A percentile compares a stretch with the other conserved stretches of the same genome.
Evolutionary conservation across 805 yeast species (phyloP).

Genomic region (Candida ovalis): DNA sequence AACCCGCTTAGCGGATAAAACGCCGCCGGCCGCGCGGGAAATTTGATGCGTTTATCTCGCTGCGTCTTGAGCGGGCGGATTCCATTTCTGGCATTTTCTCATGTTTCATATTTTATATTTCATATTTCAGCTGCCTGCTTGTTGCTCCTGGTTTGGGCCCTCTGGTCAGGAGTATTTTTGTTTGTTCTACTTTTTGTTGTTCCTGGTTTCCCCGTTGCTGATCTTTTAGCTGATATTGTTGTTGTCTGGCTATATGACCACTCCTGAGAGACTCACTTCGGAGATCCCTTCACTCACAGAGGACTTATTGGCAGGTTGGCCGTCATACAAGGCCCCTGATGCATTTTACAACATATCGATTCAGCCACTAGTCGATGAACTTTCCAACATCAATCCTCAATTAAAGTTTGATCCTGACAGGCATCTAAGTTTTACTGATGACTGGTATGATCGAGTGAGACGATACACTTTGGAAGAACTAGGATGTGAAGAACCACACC

Average conservation of each 20-base stretch:
- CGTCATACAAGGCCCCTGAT: neutral
- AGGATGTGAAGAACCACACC: conserved; percentile 23
- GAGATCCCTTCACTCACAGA: neutral
- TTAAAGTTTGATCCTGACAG: conserved; percentile 27
- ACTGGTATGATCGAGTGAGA: conserved; percentile 30
- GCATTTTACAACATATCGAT: neutral
- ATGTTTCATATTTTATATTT: too few relatives aligned
- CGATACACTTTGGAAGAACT: conserved; percentile 40
- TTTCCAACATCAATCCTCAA: neutral
- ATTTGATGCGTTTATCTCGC: too few relatives aligned
- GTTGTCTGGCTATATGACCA: neutral
- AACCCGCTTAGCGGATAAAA: neutral
- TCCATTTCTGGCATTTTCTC: too few relatives aligned
- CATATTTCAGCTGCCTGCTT: too few relatives aligned
- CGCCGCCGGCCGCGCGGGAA: too few relatives aligned
- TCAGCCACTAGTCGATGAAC: conserved; percentile 1
- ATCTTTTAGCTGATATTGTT: too few relatives aligned
- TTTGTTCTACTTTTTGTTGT: too few relatives aligned
- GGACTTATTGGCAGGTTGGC: neutral
- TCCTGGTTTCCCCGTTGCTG: too few relatives aligned
- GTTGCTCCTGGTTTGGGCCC: too few relatives aligned
- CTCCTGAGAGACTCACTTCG: neutral
- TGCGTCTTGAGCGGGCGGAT: too few relatives aligned
- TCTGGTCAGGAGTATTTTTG: too few relatives aligned
- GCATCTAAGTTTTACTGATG: conserved; percentile 32